Evolutionary conservation across 2,329 filamentous ascomycete genomes (phyloP), one percentile per base, ranked within the genome.

Genomic region (Ceratocystis ficicola): DNA sequence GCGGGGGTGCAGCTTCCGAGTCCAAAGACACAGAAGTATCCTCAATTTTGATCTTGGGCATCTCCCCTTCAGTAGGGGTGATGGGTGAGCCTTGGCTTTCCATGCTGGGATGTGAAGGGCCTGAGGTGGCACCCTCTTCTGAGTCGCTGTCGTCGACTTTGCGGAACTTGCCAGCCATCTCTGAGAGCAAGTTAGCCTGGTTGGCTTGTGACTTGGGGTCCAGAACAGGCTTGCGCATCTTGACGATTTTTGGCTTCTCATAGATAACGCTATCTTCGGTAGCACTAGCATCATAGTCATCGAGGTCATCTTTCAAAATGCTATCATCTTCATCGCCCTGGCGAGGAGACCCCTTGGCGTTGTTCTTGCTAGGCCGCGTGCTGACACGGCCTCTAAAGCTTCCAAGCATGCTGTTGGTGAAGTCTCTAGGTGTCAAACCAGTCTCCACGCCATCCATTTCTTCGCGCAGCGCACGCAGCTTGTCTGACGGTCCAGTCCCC

Each of bases 381-480:
- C 83, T 80, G 20, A 82, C 82, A 68, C 80, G 80, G 65, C 88
- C 82, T 69, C 83, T 81, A 69, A 90, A 86, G 69, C 83, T 87
- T 65, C 88, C 88, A 62, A 96, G 81, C 69, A 90, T 84, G 70
- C 86, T 87, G 72, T 87, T 85, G 68, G 84, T 85, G 70, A 92
- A 83, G 70, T 88, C 83, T 10, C 52, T 25, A 6, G 52, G 75
- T 72, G 82, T 75, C 69, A 79, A 76, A 63, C 77, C 77, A 69
- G 77, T 44, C 68, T 66, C 72, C 65, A 80, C 80, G 64, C 80
- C 80, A 69, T 97, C 94, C 94, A 99, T 99, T 76, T 92, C 87
- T 76, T 97, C 93, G 67, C 94, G 87, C 62, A 97, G 80, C 70
- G 95, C 93, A 70, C 94, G 87, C 67, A 99, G 80, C 71, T 92